phyloP scores from a whole-genome alignment of 495 filamentous ascomycete species.

The Saxophila tyrrhenica region DNA sequence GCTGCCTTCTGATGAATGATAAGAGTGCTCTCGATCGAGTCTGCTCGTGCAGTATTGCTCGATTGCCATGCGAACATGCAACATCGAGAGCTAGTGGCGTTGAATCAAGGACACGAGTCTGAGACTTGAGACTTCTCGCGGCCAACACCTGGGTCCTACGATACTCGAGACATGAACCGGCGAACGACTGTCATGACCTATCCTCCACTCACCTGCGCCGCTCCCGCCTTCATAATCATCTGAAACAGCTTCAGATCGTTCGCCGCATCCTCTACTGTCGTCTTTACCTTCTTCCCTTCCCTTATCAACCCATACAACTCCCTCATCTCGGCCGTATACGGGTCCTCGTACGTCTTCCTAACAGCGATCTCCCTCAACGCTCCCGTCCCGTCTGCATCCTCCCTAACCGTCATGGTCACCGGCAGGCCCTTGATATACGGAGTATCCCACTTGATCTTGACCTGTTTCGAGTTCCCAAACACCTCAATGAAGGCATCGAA shows the following conservation, averaged over 20 bases:
- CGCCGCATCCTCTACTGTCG: slow-evolving; percentile 38
- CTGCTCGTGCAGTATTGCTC: too few relatives aligned
- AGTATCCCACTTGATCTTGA: slow-evolving; percentile 40
- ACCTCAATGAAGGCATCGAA: slow-evolving; percentile 48
- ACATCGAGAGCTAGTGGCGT: too few relatives aligned
- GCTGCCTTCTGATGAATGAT: too few relatives aligned
- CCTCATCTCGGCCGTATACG: slow-evolving; percentile 40
- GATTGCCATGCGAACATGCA: too few relatives aligned
- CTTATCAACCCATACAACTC: slow-evolving; percentile 38
- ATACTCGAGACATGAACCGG: too few relatives aligned
- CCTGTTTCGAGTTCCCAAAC: slow-evolving; percentile 39
- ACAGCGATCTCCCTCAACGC: slow-evolving; percentile 26
- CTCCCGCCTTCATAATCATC: slow-evolving; percentile 24
- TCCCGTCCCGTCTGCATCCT: slow-evolving; percentile 29
- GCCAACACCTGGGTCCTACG: too few relatives aligned
- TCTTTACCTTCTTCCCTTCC: slow-evolving; percentile 36
- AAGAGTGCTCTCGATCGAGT: too few relatives aligned
- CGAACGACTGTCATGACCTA: too few relatives aligned
- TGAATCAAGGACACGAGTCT: too few relatives aligned
- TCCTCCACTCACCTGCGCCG: too few relatives aligned
- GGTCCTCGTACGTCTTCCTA: slow-evolving; percentile 39
- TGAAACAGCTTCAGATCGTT: slow-evolving; percentile 38
- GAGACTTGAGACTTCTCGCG: too few relatives aligned
- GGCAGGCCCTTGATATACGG: slow-evolving; percentile 40
- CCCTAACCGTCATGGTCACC: slow-evolving; percentile 39